These are phyloP conservation scores for Crucihimalaya himalaica DNA, from an alignment of 345 rosid genomes.

Conservation along the genomic window DNA sequence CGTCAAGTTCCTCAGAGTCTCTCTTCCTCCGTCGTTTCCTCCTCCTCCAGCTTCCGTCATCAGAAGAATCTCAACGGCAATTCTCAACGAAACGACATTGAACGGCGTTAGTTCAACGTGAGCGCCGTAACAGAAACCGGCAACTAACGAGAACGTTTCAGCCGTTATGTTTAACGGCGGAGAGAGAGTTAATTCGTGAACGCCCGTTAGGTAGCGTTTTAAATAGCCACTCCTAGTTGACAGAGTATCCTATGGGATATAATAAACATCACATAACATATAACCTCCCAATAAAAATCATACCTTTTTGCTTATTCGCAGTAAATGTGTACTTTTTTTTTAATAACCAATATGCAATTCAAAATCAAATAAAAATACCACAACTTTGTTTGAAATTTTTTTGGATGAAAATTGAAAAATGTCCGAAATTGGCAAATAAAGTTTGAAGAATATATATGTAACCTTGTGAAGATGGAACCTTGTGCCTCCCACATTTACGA, in stretches of 20 bases:
- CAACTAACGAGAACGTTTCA: conserved; percentile 61
- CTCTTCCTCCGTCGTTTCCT: conserved; percentile 41
- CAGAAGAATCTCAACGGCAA: conserved; percentile 71
- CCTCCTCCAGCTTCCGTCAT: conserved; percentile 49
- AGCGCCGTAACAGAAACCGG: conserved; percentile 66
- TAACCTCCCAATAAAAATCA: conserved; percentile 25
- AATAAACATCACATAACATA: conserved; percentile 4
- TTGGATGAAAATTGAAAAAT: not conserved
- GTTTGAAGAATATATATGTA: conserved; percentile 1
- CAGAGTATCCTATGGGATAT: conserved; percentile 59
- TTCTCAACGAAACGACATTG: conserved; percentile 60
- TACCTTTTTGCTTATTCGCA: conserved; percentile 17
- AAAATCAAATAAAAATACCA: not conserved
- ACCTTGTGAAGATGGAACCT: conserved; percentile 84
- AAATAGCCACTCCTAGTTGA: conserved; percentile 66
- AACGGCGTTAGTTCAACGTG: conserved; percentile 64
- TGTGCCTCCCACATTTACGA: conserved; percentile 63
- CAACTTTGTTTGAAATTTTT: not conserved
- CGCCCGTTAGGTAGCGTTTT: conserved; percentile 60
- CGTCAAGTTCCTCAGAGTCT: conserved; percentile 53
- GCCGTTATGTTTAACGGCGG: conserved; percentile 78
- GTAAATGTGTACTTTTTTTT: not conserved
- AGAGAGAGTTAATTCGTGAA: conserved; percentile 60
- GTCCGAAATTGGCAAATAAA: conserved; percentile 7
- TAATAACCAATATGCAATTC: not conserved